Evolutionary conservation across 306 rosid species (phyloP).

Genomic region (Quercus bicolor): DNA sequence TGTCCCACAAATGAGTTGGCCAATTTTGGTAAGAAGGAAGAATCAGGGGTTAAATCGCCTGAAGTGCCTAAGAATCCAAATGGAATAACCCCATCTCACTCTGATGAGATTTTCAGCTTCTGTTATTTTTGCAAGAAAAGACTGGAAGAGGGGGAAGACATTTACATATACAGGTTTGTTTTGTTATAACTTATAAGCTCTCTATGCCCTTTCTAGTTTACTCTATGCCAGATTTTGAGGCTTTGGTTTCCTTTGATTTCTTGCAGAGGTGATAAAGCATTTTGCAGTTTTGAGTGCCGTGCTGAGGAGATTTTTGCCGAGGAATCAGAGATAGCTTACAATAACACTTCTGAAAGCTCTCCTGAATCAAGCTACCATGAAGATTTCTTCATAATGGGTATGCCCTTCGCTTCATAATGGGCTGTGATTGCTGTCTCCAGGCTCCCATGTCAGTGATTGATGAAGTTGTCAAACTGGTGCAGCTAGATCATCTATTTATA

Average conservation of each 20-base stretch:
- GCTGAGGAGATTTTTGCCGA: slow-evolving; percentile 41
- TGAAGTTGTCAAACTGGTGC: slow-evolving; percentile 11
- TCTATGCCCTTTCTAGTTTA: background rate
- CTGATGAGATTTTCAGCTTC: slow-evolving; percentile 29
- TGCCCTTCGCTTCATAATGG: slow-evolving; percentile 36
- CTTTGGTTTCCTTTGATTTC: slow-evolving; percentile 13
- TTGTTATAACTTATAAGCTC: background rate
- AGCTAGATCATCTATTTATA: slow-evolving; percentile 29
- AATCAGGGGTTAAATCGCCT: slow-evolving; percentile 33
- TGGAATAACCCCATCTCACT: slow-evolving; percentile 21
- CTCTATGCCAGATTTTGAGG: background rate
- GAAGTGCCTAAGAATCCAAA: slow-evolving; percentile 23
- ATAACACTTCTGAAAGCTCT: slow-evolving; percentile 43
- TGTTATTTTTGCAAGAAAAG: slow-evolving; percentile 55
- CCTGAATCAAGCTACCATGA: slow-evolving; percentile 58
- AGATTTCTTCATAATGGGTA: slow-evolving; percentile 57
- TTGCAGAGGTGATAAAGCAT: slow-evolving; percentile 58
- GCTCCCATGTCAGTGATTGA: slow-evolving; percentile 7
- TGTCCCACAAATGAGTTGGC: slow-evolving; percentile 53
- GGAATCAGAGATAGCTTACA: slow-evolving; percentile 37
- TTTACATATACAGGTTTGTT: slow-evolving; percentile 52
- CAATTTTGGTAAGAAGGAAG: slow-evolving; percentile 45
- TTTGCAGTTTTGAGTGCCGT: slow-evolving; percentile 60
- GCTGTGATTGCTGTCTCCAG: slow-evolving; percentile 15
- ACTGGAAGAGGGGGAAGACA: slow-evolving; percentile 48